Percentiles rank a stretch among this genome's conserved stretches.
These are phyloP conservation scores for Ustilago curta DNA, from an alignment of 1,284 basidiomycete genomes.

Conservation along the genomic window DNA sequence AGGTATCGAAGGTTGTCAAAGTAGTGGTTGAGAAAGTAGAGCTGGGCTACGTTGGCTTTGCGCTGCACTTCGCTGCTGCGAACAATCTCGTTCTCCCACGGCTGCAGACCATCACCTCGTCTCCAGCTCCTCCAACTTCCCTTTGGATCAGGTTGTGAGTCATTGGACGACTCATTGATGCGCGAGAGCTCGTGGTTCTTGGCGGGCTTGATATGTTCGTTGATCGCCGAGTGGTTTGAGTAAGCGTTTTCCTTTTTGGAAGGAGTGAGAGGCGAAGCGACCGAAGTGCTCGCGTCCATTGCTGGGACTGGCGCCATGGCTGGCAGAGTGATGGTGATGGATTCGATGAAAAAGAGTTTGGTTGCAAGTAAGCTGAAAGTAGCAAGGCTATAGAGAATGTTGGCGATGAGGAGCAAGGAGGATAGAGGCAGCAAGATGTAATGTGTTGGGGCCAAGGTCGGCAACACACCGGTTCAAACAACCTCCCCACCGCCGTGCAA, in stretches of 20 bases:
- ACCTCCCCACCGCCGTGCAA: neutral
- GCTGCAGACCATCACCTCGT: slow-evolving; percentile 59
- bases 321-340: neutral
- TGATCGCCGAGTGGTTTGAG: slow-evolving; percentile 28
- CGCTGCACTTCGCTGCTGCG: slow-evolving; percentile 63
- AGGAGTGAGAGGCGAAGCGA: slow-evolving; percentile 35
- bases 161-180: slow-evolving; percentile 31
- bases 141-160: slow-evolving; percentile 53
- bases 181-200: slow-evolving; percentile 32
- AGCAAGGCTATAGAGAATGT: neutral
- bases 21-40: slow-evolving; percentile 69
- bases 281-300: slow-evolving; percentile 27
- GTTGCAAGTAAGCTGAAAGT: neutral
- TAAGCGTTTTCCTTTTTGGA: slow-evolving; percentile 49
- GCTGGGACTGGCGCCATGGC: slow-evolving; percentile 35
- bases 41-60: slow-evolving; percentile 68
- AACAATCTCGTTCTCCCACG: slow-evolving; percentile 65
- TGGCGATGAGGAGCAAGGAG: neutral
- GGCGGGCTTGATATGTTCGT: slow-evolving; percentile 30
- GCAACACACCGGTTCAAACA: neutral
- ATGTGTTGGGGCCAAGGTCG: neutral
- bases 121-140: slow-evolving; percentile 62
- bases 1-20: slow-evolving; percentile 68
- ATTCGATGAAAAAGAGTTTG: neutral
- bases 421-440: neutral